phyloP scores from a whole-genome alignment of 1,284 basidiomycete genomes.

The Omphalotus olearius region DNA sequence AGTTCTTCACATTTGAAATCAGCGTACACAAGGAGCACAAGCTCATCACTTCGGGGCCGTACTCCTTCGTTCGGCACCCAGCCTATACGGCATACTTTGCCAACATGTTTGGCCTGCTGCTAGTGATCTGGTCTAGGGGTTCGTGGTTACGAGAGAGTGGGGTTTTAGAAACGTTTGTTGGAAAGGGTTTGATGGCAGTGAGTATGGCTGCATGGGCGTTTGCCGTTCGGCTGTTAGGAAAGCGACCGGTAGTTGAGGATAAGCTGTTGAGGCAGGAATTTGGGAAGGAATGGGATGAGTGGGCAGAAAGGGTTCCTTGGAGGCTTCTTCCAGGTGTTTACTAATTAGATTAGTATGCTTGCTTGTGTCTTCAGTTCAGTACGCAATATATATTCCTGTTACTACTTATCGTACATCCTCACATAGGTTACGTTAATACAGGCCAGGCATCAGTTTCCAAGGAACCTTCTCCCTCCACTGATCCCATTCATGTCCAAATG shows the following conservation, averaged over 20 bases:
- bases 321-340: conserved; percentile 34
- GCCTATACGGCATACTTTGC: conserved; percentile 18
- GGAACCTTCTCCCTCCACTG: too few relatives aligned
- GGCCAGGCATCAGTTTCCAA: too few relatives aligned
- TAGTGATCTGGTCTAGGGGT: conserved; percentile 17
- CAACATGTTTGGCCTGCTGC: neutral
- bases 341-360: conserved; percentile 9
- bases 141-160: conserved; percentile 38
- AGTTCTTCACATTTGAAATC: conserved; percentile 25
- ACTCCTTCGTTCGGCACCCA: conserved; percentile 27
- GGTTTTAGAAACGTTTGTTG: conserved; percentile 25
- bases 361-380: too few relatives aligned
- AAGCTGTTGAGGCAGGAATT: conserved; percentile 30
- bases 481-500: too few relatives aligned
- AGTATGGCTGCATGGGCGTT: conserved; percentile 24
- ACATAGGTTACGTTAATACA: too few relatives aligned
- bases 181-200: conserved; percentile 20
- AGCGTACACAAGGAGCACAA: conserved; percentile 21
- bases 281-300: conserved; percentile 32
- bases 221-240: conserved; percentile 27
- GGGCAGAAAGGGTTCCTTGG: conserved; percentile 32
- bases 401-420: too few relatives aligned
- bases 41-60: conserved; percentile 24
- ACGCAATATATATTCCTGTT: too few relatives aligned
- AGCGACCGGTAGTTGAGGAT: conserved; percentile 35